These are phyloP conservation scores for Flaveria trinervia DNA, from an alignment of 129 eudicot species.

Conservation along the genomic window DNA sequence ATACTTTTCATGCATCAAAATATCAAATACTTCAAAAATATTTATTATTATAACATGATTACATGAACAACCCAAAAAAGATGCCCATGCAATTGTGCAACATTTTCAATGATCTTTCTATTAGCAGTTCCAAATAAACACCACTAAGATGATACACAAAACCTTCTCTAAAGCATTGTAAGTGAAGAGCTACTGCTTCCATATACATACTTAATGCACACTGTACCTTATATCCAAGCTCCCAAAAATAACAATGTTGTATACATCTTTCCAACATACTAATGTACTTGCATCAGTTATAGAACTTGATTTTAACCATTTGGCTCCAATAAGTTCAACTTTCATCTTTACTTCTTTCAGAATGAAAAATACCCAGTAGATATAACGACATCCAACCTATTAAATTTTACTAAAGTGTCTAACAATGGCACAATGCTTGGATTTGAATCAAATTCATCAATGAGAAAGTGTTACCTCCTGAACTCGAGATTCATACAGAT, in stretches of 20 bases:
- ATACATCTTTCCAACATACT: constrained; percentile 6
- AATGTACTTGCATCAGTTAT: neutral
- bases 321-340: neutral
- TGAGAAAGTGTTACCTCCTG: neutral
- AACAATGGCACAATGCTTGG: neutral
- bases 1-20: neutral
- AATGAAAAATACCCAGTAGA: constrained; percentile 1
- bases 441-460: neutral
- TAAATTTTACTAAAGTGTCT: neutral
- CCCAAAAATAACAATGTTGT: neutral
- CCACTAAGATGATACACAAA: neutral
- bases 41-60: neutral
- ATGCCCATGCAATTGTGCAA: neutral
- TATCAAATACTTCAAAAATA: neutral
- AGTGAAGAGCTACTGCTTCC: neutral
- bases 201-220: neutral
- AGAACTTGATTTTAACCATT: constrained; percentile 1
- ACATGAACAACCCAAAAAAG: neutral
- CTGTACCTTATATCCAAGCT: neutral
- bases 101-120: constrained; percentile 1
- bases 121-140: constrained; percentile 9
- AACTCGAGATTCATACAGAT: constrained; percentile 12
- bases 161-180: neutral
- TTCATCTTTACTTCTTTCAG: neutral
- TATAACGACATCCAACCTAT: neutral